These are phyloP conservation scores for Aspergillus felis DNA, from an alignment of 2,329 filamentous ascomycete species.

Conservation along the genomic window DNA sequence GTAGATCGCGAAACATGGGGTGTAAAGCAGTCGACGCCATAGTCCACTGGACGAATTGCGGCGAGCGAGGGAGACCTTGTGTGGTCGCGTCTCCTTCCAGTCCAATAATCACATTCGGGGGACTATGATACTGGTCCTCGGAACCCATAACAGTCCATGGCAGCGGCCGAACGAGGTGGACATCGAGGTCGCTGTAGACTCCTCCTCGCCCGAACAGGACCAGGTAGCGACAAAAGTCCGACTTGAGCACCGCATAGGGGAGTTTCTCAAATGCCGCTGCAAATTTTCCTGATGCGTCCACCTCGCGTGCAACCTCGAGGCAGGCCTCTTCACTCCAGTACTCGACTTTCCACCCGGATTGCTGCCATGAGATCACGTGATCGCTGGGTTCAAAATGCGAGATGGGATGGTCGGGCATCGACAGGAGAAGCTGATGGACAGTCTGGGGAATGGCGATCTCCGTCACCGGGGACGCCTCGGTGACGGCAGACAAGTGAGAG, in stretches of 20 bases:
- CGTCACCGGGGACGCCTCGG: not conserved
- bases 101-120: conserved; percentile 1
- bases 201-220: conserved; percentile 3
- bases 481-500: not conserved
- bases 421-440: conserved; percentile 2
- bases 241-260: not conserved
- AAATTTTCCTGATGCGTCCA: not conserved
- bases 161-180: not conserved
- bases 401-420: not conserved
- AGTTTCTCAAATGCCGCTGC: not conserved
- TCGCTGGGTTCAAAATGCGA: not conserved
- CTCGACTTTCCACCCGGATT: conserved; percentile 6
- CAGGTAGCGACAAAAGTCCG: conserved; percentile 6
- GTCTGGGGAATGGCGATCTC: conserved; percentile 1
- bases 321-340: conserved; percentile 3
- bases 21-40: conserved; percentile 1
- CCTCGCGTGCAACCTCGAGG: not conserved
- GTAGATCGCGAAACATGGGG: conserved; percentile 1
- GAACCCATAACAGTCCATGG: conserved; percentile 1
- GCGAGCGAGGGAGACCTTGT: conserved; percentile 2
- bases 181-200: conserved; percentile 3
- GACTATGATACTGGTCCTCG: not conserved
- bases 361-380: conserved; percentile 3
- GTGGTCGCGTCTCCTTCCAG: conserved; percentile 3
- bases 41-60: conserved; percentile 6